Conservation (phyloP, 2,329 filamentous ascomycete genomes). For the Scopulariopsis brevicaulis region DNA sequence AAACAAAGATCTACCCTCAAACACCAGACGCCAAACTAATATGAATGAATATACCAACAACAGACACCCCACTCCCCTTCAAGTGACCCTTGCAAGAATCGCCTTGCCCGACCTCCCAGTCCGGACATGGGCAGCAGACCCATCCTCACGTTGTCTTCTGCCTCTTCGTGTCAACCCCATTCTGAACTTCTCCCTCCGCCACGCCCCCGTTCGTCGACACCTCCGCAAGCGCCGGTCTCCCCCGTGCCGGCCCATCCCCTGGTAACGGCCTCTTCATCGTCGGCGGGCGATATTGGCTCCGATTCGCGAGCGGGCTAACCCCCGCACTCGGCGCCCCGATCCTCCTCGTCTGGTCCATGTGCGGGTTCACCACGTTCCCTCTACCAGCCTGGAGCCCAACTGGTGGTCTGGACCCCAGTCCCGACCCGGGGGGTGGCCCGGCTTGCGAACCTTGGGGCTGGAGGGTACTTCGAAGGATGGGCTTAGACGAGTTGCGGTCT, state of each 20-base stretch:
- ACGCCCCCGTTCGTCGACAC: conserved; percentile 31
- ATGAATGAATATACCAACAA: background rate
- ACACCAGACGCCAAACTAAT: background rate
- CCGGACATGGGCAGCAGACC: background rate
- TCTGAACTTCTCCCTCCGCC: conserved; percentile 8
- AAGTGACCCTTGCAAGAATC: background rate
- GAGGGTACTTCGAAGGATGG: conserved; percentile 32
- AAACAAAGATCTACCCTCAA: background rate
- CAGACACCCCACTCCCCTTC: background rate
- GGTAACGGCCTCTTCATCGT: conserved; percentile 42
- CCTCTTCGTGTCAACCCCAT: conserved; percentile 35
- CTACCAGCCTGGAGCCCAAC: conserved; percentile 15
- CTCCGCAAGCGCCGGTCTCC: conserved; percentile 36
- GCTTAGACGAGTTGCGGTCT: conserved; percentile 68
- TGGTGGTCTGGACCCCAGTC: conserved; percentile 15
- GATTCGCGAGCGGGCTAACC: conserved; percentile 46
- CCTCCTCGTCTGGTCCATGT: conserved; percentile 39
- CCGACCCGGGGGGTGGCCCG: conserved; percentile 16
- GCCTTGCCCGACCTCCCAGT: too few species aligned
- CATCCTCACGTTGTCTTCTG: conserved; percentile 29
- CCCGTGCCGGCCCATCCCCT: conserved; percentile 12
- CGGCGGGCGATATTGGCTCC: conserved; percentile 45
- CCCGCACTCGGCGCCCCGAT: conserved; percentile 46
- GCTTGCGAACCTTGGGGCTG: conserved; percentile 1
- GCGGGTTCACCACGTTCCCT: conserved; percentile 37